Evolutionary conservation across 1,284 basidiomycete genomes (phyloP).

Genomic region (Trichosporon inkin): DNA sequence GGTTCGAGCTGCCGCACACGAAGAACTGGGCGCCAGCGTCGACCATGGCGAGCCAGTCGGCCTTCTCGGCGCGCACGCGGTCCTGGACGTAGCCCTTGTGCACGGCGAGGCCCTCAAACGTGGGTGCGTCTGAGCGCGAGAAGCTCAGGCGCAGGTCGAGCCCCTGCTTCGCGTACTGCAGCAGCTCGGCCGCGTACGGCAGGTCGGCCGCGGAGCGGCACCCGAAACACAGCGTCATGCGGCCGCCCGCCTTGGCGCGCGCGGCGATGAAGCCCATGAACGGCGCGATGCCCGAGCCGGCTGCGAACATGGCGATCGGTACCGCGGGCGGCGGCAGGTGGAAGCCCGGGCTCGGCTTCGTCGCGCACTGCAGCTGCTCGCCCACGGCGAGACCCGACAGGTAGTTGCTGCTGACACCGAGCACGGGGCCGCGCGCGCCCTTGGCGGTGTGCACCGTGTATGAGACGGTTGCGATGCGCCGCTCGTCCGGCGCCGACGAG

Average conservation of each 20-base stretch:
- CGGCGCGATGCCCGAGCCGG: constrained; percentile 56
- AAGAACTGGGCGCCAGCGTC: constrained; percentile 53
- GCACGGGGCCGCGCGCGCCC: constrained; percentile 46
- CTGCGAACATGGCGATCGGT: constrained; percentile 56
- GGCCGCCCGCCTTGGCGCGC: constrained; percentile 53
- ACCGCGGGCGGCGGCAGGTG: constrained; percentile 52
- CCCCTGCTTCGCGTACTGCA: constrained; percentile 53
- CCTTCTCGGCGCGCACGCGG: constrained; percentile 54
- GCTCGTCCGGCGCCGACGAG: constrained; percentile 56
- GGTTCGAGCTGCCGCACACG: constrained; percentile 50
- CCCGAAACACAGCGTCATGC: constrained; percentile 55
- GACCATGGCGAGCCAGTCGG: constrained; percentile 46
- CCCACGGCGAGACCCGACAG: constrained; percentile 52
- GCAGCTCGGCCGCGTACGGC: constrained; percentile 54
- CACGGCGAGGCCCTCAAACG: constrained; percentile 33
- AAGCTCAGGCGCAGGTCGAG: constrained; percentile 56
- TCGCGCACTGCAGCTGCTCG: constrained; percentile 53
- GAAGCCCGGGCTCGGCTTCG: constrained; percentile 53
- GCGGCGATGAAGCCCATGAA: constrained; percentile 57
- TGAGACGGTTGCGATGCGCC: constrained; percentile 54
- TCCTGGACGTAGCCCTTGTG: constrained; percentile 50
- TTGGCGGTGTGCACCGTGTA: constrained; percentile 53
- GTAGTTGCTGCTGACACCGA: constrained; percentile 56
- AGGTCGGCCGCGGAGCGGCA: constrained; percentile 55
- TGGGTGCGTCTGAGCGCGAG: constrained; percentile 49